Conservation (phyloP, 1,139 yeast genomes). For the Hemisphaericaspora lyxosophila region DNA sequence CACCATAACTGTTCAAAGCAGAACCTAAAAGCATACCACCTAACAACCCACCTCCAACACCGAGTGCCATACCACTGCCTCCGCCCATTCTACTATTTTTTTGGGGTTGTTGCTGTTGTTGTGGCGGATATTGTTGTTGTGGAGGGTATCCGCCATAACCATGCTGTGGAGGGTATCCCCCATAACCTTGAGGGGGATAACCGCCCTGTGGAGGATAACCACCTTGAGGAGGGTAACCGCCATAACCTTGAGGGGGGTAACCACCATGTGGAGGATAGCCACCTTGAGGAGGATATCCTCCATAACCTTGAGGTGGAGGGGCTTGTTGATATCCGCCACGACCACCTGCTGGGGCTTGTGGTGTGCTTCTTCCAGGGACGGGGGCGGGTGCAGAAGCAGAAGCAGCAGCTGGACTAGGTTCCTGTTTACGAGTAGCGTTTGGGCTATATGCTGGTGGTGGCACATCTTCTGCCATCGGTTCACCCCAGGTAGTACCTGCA, state of each 20-base stretch:
- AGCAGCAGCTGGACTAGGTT: slow-evolving; percentile 19
- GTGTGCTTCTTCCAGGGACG: slow-evolving; percentile 13
- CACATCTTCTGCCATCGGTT: slow-evolving; percentile 21
- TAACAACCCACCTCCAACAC: slow-evolving; percentile 78
- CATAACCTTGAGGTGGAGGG: slow-evolving; percentile 16
- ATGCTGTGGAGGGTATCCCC: slow-evolving; percentile 20
- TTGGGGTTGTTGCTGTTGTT: slow-evolving; percentile 20
- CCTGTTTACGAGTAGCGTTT: slow-evolving; percentile 5
- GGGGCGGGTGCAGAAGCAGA: slow-evolving; percentile 12
- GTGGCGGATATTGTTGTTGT: slow-evolving; percentile 16
- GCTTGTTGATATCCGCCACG: slow-evolving; percentile 17
- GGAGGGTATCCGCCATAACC: slow-evolving; percentile 11
- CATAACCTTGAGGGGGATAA: slow-evolving; percentile 16
- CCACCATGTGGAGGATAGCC: slow-evolving; percentile 25
- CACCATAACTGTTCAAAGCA: slow-evolving; percentile 32
- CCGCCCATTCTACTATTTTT: slow-evolving; percentile 16
- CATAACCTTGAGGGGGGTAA: slow-evolving; percentile 18
- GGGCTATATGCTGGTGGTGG: slow-evolving; percentile 42
- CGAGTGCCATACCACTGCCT: slow-evolving; percentile 56
- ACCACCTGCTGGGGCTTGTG: slow-evolving; percentile 21
- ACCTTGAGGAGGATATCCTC: slow-evolving; percentile 14
- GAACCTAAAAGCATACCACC: slow-evolving; percentile 69
- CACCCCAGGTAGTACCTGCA: slow-evolving; percentile 41
- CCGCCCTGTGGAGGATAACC: slow-evolving; percentile 13
- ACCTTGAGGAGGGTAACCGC: slow-evolving; percentile 16